Conservation (phyloP, 2,329 filamentous ascomycete genomes). For the Colletotrichum sp. region DNA sequence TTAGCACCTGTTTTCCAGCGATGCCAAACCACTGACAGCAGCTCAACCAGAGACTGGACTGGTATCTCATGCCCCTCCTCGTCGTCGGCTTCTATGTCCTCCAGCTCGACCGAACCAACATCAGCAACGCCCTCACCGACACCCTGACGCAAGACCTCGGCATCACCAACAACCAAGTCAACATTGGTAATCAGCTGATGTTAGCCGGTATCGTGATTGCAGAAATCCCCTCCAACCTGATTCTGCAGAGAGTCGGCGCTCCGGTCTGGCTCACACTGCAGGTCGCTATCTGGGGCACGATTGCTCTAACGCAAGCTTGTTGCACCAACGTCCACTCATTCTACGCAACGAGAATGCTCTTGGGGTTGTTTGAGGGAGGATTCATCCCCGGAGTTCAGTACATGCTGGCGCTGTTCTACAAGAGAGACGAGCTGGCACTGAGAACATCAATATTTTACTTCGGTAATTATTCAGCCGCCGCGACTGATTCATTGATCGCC, state of each 20-base stretch:
- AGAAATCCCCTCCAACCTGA: conserved; percentile 40
- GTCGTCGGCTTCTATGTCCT: conserved; percentile 36
- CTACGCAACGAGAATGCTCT: conserved; percentile 29
- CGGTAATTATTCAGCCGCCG: conserved; percentile 41
- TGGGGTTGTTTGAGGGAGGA: conserved; percentile 34
- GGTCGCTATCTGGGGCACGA: conserved; percentile 33
- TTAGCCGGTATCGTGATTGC: conserved; percentile 54
- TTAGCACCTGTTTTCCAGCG: fast-evolving
- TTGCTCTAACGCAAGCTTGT: conserved; percentile 32
- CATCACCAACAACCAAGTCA: conserved; percentile 55
- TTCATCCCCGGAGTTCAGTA: conserved; percentile 35
- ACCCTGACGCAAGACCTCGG: conserved; percentile 51
- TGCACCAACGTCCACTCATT: conserved; percentile 27
- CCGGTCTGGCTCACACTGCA: conserved; percentile 11
- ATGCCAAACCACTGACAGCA: neutral
- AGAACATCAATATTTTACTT: conserved; percentile 46
- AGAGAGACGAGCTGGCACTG: conserved; percentile 30
- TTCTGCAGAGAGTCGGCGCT: conserved; percentile 33
- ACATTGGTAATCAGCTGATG: conserved; percentile 55
- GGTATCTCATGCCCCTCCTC: conserved; percentile 31
- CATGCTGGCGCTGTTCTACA: conserved; percentile 34
- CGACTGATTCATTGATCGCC: conserved; percentile 15
- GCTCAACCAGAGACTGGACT: conserved; percentile 21
- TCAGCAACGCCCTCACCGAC: conserved; percentile 57
- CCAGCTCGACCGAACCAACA: conserved; percentile 41